Conservation (phyloP, 2,329 filamentous ascomycete species). For the Fusarium sp. region DNA sequence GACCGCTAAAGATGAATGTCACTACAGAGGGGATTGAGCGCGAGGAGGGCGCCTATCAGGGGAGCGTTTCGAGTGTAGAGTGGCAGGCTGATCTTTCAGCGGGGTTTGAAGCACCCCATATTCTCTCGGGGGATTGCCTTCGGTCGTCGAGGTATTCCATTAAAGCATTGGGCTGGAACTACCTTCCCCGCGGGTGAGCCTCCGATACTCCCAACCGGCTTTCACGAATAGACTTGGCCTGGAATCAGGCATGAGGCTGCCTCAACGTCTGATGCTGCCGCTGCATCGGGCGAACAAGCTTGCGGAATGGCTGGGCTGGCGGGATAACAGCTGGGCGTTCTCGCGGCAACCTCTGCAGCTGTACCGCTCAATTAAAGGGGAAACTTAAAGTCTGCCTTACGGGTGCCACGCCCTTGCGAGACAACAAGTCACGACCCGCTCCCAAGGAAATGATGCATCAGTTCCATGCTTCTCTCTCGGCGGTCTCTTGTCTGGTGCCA, state of each 20-base stretch:
- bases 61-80: slow-evolving; percentile 6
- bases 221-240: not conserved
- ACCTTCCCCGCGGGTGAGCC: not conserved
- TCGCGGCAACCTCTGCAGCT: no score
- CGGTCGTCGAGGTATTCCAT: not conserved
- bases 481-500: not conserved
- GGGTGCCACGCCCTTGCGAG: no score
- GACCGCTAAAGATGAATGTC: not conserved
- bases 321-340: no score
- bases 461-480: not conserved
- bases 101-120: not conserved
- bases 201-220: not conserved
- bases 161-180: not conserved
- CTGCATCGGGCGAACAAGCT: no score
- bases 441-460: not conserved
- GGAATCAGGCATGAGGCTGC: not conserved
- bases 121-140: not conserved
- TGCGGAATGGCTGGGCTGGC: no score
- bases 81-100: not conserved
- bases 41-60: not conserved
- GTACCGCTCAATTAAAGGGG: no score
- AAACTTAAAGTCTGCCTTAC: no score
- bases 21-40: not conserved
- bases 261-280: no score
- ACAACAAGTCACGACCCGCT: not conserved